These are phyloP conservation scores for Fusarium humuli DNA, from an alignment of 2,329 filamentous ascomycete genomes.

Conservation along the genomic window DNA sequence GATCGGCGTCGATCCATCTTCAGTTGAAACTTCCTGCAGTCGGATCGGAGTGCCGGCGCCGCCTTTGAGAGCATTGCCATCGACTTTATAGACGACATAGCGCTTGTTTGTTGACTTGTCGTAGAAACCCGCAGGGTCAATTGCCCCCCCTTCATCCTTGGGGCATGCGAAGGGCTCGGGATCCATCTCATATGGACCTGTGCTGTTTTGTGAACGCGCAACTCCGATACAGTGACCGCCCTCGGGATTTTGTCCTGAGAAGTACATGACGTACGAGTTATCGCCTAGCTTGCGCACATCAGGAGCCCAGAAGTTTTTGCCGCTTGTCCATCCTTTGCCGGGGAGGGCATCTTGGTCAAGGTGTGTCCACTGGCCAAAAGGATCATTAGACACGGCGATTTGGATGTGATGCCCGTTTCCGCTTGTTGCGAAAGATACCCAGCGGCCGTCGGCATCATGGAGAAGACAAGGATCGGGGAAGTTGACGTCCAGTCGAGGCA, in stretches of 20 bases:
- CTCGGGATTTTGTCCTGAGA: constrained; percentile 60
- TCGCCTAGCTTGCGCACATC: constrained; percentile 64
- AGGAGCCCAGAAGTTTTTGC: constrained; percentile 69
- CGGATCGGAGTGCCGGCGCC: constrained; percentile 66
- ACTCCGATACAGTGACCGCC: constrained; percentile 69
- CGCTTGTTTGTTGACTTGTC: constrained; percentile 63
- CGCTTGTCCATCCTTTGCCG: constrained; percentile 64
- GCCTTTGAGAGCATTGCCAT: constrained; percentile 67
- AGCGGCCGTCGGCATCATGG: constrained; percentile 58
- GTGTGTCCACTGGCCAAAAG: constrained; percentile 60
- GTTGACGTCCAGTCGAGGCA: constrained; percentile 49
- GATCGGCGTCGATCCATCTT: constrained; percentile 63
- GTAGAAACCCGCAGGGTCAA: constrained; percentile 70
- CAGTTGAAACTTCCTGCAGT: constrained; percentile 62
- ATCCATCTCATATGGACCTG: constrained; percentile 65
- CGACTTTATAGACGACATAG: constrained; percentile 74
- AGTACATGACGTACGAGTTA: constrained; percentile 71
- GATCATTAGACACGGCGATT: constrained; percentile 62
- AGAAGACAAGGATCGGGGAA: constrained; percentile 69
- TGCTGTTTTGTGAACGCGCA: constrained; percentile 59
- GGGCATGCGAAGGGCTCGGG: constrained; percentile 64
- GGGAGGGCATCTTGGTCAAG: constrained; percentile 67
- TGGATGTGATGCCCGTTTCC: constrained; percentile 64
- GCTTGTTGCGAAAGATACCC: constrained; percentile 70
- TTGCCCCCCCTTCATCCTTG: constrained; percentile 66